A percentile compares a stretch with the other conserved stretches of the same genome.
These are phyloP conservation scores for Euphorbia corollata DNA, from an alignment of 441 rosid genomes.

Conservation along the genomic window DNA sequence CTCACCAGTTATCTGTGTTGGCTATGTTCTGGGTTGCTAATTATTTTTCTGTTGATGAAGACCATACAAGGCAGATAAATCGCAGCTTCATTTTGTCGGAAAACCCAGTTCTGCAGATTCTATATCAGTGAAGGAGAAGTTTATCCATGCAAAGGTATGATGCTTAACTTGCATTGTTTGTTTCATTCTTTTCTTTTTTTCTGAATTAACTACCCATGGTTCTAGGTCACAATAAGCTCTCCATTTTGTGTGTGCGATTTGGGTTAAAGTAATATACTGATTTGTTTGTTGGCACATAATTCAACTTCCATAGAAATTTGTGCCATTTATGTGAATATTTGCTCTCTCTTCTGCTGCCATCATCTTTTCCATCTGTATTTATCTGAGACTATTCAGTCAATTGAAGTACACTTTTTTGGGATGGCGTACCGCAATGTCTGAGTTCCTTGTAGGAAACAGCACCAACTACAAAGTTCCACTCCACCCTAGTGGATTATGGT, in stretches of 20 bases:
- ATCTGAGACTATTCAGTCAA: neutral
- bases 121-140: conserved; percentile 92
- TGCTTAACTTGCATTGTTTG: conserved; percentile 12
- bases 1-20: conserved; percentile 8
- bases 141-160: conserved; percentile 88
- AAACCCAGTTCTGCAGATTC: conserved; percentile 72
- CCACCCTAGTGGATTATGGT: neutral
- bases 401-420: neutral
- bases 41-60: conserved; percentile 34
- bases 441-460: neutral
- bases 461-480: neutral
- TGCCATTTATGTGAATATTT: neutral
- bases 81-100: conserved; percentile 48
- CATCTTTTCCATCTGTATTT: neutral
- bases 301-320: neutral
- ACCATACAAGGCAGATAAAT: conserved; percentile 52
- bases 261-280: neutral
- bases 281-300: neutral
- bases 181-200: conserved; percentile 6
- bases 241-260: neutral
- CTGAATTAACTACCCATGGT: conserved; percentile 11
- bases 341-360: neutral
- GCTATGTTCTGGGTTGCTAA: conserved; percentile 23
- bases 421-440: neutral
- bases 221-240: conserved; percentile 2